Evolutionary conservation across 257 asterid species (phyloP).

Genomic region (Solanum tacnaense): DNA sequence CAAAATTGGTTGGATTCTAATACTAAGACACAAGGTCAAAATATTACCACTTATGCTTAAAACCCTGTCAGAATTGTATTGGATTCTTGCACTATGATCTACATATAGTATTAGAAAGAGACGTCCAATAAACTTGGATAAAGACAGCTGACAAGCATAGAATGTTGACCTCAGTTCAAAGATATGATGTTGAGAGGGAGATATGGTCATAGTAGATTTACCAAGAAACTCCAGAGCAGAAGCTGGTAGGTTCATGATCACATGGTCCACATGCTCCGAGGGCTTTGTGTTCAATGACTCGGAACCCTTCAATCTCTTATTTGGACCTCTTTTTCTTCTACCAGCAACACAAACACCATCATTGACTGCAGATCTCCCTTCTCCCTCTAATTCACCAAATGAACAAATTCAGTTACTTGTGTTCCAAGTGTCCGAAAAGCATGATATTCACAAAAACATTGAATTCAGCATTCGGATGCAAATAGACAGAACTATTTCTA

Average conservation of each 20-base stretch:
- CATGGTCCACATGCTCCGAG: conserved; percentile 91
- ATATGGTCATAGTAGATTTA: conserved; percentile 10
- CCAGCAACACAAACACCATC: conserved; percentile 20
- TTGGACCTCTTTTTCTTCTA: conserved; percentile 38
- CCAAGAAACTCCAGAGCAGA: conserved; percentile 88
- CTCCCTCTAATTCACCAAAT: conserved; percentile 29
- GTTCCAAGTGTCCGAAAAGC: background rate
- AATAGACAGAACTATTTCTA: background rate
- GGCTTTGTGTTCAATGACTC: conserved; percentile 44
- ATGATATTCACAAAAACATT: background rate
- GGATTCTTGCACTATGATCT: background rate
- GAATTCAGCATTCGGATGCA: background rate
- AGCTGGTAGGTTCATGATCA: conserved; percentile 93
- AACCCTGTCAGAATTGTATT: background rate
- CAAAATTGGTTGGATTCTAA: background rate
- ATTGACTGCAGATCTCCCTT: conserved; percentile 17
- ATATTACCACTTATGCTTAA: background rate
- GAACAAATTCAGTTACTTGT: background rate
- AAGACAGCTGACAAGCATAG: background rate
- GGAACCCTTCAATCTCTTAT: conserved; percentile 40
- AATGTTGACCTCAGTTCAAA: background rate
- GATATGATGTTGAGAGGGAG: background rate
- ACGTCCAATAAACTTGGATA: background rate
- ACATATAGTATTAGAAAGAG: background rate
- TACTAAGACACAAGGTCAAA: background rate